These are phyloP conservation scores for Monosporascus sp. DNA, from an alignment of 2,329 filamentous ascomycete genomes.

Conservation along the genomic window DNA sequence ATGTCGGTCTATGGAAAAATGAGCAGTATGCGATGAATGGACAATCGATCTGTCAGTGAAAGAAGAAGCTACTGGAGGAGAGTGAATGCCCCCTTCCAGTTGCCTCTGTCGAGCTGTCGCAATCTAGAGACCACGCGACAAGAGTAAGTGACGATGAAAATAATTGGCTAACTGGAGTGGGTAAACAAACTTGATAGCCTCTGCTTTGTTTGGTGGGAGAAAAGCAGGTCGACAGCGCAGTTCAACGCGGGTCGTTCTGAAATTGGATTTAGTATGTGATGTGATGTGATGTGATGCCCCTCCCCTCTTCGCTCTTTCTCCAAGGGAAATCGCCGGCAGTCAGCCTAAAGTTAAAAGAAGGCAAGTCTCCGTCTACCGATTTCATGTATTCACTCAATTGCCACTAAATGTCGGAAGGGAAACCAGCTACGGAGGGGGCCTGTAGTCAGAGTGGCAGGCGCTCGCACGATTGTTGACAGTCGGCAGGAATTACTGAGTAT, in stretches of 20 bases:
- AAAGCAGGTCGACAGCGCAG: not conserved
- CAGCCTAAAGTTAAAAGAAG: not conserved
- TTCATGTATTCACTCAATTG: not conserved
- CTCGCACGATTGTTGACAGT: not conserved
- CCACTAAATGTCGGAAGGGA: not conserved
- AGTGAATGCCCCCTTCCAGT: not conserved
- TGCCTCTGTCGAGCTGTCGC: not conserved
- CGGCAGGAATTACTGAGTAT: not conserved
- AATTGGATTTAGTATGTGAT: not conserved
- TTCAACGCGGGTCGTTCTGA: not conserved
- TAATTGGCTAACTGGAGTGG: not conserved
- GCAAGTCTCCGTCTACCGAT: not conserved
- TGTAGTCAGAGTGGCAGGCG: not conserved
- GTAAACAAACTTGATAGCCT: not conserved
- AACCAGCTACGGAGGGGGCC: not conserved
- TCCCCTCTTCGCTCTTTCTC: not conserved
- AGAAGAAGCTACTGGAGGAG: not conserved
- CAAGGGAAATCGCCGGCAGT: not conserved
- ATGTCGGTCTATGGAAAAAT: constrained; percentile 4
- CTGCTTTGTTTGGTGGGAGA: not conserved
- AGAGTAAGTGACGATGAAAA: not conserved
- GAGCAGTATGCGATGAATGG: not conserved
- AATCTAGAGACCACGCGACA: not conserved
- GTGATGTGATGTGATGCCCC: not conserved
- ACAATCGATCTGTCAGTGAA: not conserved